Evolutionary conservation across 495 filamentous ascomycete genomes (phyloP).

Genomic region (Penicillium macrosclerotiorum): DNA sequence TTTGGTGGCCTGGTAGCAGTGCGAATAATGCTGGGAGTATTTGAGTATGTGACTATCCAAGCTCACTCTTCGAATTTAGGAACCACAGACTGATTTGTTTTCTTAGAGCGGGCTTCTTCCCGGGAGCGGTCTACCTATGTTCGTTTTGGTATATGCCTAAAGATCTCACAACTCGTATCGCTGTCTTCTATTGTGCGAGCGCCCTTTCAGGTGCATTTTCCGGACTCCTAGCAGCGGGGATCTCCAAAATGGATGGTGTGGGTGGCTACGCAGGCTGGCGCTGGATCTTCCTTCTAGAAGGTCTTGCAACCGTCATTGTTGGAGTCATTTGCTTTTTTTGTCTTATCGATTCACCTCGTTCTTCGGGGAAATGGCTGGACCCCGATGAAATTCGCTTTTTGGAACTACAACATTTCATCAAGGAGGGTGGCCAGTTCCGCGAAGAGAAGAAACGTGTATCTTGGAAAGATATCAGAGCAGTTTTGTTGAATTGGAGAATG

Average conservation of each 20-base stretch:
- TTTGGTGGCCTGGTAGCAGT: constrained; percentile 24
- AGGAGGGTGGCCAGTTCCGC: constrained; percentile 1
- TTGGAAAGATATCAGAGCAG: too few relatives aligned
- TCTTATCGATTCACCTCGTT: constrained; percentile 16
- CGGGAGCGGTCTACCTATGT: constrained; percentile 65
- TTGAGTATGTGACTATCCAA: too few relatives aligned
- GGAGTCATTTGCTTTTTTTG: constrained; percentile 14
- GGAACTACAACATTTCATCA: constrained; percentile 10
- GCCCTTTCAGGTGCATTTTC: constrained; percentile 65
- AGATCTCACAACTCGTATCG: constrained; percentile 62
- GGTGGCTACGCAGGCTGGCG: constrained; percentile 62
- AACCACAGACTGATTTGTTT: background rate
- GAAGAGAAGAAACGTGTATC: constrained; percentile 2
- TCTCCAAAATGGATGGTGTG: constrained; percentile 62
- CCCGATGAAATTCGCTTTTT: constrained; percentile 19
- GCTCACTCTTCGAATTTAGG: background rate
- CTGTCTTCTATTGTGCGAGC: constrained; percentile 66
- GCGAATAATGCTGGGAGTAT: constrained; percentile 18
- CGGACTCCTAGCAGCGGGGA: constrained; percentile 63
- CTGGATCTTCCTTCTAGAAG: constrained; percentile 71
- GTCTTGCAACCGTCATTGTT: constrained; percentile 48
- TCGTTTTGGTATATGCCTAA: constrained; percentile 67
- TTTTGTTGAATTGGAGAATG: constrained; percentile 18
- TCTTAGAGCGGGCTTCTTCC: constrained; percentile 53
- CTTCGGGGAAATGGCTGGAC: constrained; percentile 18